Conservation (phyloP, 2,329 filamentous ascomycete genomes). For the Paraconiothyrium brasiliense region DNA sequence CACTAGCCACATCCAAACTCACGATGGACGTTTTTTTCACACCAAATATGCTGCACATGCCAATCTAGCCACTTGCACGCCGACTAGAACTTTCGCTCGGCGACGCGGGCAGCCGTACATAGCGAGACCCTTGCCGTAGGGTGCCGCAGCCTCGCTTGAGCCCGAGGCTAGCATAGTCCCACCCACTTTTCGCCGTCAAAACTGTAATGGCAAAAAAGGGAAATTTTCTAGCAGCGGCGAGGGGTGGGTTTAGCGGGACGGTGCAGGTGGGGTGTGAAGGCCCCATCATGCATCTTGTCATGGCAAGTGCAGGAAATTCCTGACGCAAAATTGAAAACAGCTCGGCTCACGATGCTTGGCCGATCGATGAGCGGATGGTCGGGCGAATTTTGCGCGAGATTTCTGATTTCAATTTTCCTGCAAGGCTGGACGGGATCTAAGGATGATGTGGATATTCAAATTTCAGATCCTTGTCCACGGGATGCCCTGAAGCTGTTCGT, state of each 20-base stretch:
- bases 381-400: background rate
- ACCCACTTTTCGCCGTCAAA: background rate
- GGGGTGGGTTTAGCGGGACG: background rate
- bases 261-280: background rate
- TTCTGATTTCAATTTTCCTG: background rate
- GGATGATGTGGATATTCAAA: background rate
- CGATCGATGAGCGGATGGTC: background rate
- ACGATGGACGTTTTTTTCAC: background rate
- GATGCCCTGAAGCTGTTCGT: background rate
- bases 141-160: background rate
- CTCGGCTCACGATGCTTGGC: conserved; percentile 13
- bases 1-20: background rate
- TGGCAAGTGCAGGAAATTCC: conserved; percentile 2
- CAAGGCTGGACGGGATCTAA: background rate
- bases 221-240: conserved; percentile 10
- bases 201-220: background rate
- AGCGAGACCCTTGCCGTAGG: background rate
- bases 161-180: background rate
- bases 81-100: background rate
- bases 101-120: background rate
- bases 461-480: background rate
- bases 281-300: background rate
- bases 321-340: too few species aligned
- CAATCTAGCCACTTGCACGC: background rate
- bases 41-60: conserved; percentile 6